These are phyloP conservation scores for Termitomyces sp. DNA, from an alignment of 768 basidiomycete species.

Conservation along the genomic window DNA sequence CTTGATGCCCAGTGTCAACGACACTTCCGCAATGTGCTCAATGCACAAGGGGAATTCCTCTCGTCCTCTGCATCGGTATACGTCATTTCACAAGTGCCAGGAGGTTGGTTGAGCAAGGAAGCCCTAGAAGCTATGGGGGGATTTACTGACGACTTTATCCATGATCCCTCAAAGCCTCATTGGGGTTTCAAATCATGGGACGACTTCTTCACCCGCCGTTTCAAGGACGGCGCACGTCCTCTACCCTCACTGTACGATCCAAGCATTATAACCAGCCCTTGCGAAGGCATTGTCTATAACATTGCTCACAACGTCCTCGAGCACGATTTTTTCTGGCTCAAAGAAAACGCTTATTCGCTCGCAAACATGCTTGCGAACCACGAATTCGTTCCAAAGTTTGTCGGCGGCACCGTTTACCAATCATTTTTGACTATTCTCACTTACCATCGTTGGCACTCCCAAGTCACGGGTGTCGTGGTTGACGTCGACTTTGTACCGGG, in stretches of 20 bases:
- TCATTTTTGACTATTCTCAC: neutral
- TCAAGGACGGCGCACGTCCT: constrained; percentile 32
- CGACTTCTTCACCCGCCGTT: constrained; percentile 8
- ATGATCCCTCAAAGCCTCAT: constrained; percentile 2
- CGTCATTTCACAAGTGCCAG: constrained; percentile 23
- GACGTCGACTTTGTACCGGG: constrained; percentile 41
- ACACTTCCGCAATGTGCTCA: constrained; percentile 42
- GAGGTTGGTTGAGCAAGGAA: constrained; percentile 42
- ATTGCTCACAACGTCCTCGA: constrained; percentile 32
- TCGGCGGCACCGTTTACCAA: neutral
- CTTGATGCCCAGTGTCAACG: constrained; percentile 40
- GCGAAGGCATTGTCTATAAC: constrained; percentile 42
- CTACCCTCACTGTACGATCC: constrained; percentile 19
- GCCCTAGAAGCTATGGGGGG: constrained; percentile 10
- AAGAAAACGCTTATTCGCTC: constrained; percentile 48
- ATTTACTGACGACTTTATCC: constrained; percentile 6
- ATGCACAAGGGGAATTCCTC: constrained; percentile 46
- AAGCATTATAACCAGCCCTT: constrained; percentile 36
- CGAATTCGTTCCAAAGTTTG: constrained; percentile 3
- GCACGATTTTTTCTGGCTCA: constrained; percentile 46
- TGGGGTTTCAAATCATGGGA: constrained; percentile 23
- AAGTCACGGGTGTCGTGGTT: neutral
- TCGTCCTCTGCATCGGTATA: constrained; percentile 22
- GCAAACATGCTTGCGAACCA: constrained; percentile 41
- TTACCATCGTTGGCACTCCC: constrained; percentile 4